Evolutionary conservation across 108 stramenopile genomes (phyloP).

Genomic region (Nannochloropsis salina): DNA sequence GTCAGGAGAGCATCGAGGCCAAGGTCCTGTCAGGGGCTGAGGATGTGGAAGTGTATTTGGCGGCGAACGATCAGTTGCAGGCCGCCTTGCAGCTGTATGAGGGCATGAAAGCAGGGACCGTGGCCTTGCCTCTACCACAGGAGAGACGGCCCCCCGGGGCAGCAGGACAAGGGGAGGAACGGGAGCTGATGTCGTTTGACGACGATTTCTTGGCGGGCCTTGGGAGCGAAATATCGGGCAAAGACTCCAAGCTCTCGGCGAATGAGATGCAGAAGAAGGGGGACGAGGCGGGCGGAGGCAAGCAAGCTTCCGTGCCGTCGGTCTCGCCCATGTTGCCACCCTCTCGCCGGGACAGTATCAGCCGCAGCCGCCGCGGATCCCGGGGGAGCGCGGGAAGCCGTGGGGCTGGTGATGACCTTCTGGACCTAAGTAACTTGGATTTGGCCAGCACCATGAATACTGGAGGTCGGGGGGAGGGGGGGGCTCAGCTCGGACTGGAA

Average conservation of each 20-base stretch:
- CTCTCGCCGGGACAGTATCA: neutral
- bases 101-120: neutral
- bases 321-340: neutral
- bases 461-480: neutral
- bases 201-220: neutral
- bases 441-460: neutral
- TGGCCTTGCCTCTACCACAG: neutral
- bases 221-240: neutral
- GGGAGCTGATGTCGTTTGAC: neutral
- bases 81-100: neutral
- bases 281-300: neutral
- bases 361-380: neutral
- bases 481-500: too few species aligned
- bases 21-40: neutral
- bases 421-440: conserved; percentile 14
- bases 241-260: neutral
- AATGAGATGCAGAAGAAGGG: neutral
- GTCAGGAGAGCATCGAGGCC: neutral
- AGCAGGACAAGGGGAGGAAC: neutral
- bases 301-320: neutral
- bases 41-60: neutral
- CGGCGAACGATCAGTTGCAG: neutral
- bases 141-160: neutral
- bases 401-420: neutral
- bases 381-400: neutral